These are phyloP conservation scores for Nakazawaea ambrosiae DNA, from an alignment of 805 yeast species.

Conservation along the genomic window DNA sequence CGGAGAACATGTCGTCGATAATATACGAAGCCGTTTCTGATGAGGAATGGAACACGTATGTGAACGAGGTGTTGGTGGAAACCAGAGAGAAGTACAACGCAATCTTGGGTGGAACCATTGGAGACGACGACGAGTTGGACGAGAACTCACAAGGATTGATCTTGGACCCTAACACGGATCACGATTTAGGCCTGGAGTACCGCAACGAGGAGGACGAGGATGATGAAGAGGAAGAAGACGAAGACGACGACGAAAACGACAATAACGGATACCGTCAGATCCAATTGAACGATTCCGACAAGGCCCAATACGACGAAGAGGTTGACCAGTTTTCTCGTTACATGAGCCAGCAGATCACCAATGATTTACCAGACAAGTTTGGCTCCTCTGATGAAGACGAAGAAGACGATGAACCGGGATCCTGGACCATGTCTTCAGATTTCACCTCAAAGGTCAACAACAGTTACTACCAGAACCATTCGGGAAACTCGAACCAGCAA, in stretches of 20 bases:
- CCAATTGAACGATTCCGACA: constrained; percentile 17
- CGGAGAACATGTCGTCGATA: constrained; percentile 48
- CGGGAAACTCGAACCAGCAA: neutral
- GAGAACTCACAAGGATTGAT: constrained; percentile 20
- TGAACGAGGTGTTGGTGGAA: constrained; percentile 73
- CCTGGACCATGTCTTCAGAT: constrained; percentile 11
- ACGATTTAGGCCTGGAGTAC: constrained; percentile 16
- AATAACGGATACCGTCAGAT: constrained; percentile 1
- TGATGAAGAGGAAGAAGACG: constrained; percentile 13
- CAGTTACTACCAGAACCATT: constrained; percentile 1
- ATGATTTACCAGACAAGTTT: constrained; percentile 38
- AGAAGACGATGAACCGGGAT: constrained; percentile 35
- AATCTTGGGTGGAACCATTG: constrained; percentile 75
- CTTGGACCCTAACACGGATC: constrained; percentile 17
- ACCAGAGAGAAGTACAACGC: constrained; percentile 93
- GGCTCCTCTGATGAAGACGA: constrained; percentile 53
- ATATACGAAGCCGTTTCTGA: constrained; percentile 45
- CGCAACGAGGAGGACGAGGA: constrained; percentile 14
- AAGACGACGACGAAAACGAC: constrained; percentile 13
- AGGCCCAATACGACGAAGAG: constrained; percentile 20
- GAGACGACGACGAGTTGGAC: constrained; percentile 33
- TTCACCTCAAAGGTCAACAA: constrained; percentile 7
- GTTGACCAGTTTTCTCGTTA: constrained; percentile 58
- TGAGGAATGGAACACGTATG: constrained; percentile 74
- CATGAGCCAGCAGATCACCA: constrained; percentile 69